Conservation (phyloP, 2,329 filamentous ascomycete species). For the Cladophialophora carrionii region DNA sequence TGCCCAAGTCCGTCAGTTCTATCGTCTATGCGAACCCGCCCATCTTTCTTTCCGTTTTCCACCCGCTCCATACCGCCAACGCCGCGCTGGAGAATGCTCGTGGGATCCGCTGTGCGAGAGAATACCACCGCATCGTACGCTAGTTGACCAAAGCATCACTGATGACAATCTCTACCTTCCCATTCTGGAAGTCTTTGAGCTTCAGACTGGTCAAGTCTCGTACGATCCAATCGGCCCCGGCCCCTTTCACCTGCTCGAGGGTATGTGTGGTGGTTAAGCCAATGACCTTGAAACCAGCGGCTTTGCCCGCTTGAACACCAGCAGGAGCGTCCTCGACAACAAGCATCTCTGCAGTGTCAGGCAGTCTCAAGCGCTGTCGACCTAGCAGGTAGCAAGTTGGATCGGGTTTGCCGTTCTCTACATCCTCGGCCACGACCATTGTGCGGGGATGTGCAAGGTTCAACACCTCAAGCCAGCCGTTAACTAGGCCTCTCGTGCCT, state of each 20-base stretch:
- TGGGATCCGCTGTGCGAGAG: not conserved
- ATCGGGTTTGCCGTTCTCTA: conserved; percentile 75
- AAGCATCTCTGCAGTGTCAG: conserved; percentile 59
- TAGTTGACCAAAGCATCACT: conserved; percentile 30
- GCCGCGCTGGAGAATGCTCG: conserved; percentile 27
- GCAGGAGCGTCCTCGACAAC: conserved; percentile 90
- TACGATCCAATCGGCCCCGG: conserved; percentile 87
- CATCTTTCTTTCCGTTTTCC: not conserved
- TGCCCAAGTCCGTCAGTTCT: not conserved
- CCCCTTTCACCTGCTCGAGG: conserved; percentile 69
- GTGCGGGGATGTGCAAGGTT: conserved; percentile 66
- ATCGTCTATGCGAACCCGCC: conserved; percentile 1
- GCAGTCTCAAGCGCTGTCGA: conserved; percentile 60
- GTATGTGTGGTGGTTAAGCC: conserved; percentile 85
- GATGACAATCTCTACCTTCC: conserved; percentile 32
- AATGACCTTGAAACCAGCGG: conserved; percentile 80
- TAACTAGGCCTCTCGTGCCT: conserved; percentile 67
- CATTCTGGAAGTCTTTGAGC: conserved; percentile 50
- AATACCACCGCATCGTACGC: not conserved
- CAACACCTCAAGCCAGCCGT: conserved; percentile 72
- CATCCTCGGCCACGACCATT: conserved; percentile 75
- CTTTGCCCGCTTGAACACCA: conserved; percentile 80
- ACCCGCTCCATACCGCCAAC: conserved; percentile 2
- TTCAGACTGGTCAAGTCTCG: conserved; percentile 74
- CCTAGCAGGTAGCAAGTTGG: conserved; percentile 74